A percentile compares a stretch with the other conserved stretches of the same genome.
Evolutionary conservation across 495 filamentous ascomycete genomes (phyloP).

Genomic region (Sabuloglossum arenarium): DNA sequence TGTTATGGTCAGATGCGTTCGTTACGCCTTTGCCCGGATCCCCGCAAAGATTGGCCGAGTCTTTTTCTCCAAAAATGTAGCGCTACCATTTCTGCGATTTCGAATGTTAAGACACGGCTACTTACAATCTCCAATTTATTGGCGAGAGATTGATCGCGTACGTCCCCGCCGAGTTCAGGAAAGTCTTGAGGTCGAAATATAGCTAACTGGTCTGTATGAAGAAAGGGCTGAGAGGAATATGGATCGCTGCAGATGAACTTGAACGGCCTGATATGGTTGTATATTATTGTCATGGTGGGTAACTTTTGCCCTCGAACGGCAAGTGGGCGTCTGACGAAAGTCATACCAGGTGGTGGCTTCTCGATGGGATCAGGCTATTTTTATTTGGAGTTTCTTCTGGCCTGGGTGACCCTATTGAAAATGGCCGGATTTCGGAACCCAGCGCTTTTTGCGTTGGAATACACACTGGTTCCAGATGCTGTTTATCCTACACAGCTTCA

Average conservation of each 20-base stretch:
- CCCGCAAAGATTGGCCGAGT: slow-evolving; percentile 43
- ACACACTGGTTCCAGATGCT: slow-evolving; percentile 55
- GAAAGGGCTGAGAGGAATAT: slow-evolving; percentile 33
- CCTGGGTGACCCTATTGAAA: slow-evolving; percentile 34
- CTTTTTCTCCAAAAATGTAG: slow-evolving; percentile 53
- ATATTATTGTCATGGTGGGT: slow-evolving; percentile 49
- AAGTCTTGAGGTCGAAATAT: slow-evolving; percentile 5
- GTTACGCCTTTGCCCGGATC: slow-evolving; percentile 53
- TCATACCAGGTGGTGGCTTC: slow-evolving; percentile 41
- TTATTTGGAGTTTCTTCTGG: slow-evolving; percentile 59
- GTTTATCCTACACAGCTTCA: slow-evolving; percentile 46
- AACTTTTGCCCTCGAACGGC: background rate
- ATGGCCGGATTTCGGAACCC: slow-evolving; percentile 41
- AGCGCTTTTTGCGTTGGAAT: slow-evolving; percentile 58
- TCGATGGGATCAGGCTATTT: slow-evolving; percentile 59
- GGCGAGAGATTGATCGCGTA: slow-evolving; percentile 35
- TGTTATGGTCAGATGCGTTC: slow-evolving; percentile 47
- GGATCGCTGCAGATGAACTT: slow-evolving; percentile 30
- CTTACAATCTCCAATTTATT: slow-evolving; percentile 33
- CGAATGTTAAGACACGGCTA: slow-evolving; percentile 52
- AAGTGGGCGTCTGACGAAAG: background rate
- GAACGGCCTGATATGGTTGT: slow-evolving; percentile 43
- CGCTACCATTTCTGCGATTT: slow-evolving; percentile 50
- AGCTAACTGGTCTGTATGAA: slow-evolving; percentile 7
- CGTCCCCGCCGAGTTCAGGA: background rate